Conservation (phyloP, 2,329 filamentous ascomycete genomes). For the Fusarium lateritium region DNA sequence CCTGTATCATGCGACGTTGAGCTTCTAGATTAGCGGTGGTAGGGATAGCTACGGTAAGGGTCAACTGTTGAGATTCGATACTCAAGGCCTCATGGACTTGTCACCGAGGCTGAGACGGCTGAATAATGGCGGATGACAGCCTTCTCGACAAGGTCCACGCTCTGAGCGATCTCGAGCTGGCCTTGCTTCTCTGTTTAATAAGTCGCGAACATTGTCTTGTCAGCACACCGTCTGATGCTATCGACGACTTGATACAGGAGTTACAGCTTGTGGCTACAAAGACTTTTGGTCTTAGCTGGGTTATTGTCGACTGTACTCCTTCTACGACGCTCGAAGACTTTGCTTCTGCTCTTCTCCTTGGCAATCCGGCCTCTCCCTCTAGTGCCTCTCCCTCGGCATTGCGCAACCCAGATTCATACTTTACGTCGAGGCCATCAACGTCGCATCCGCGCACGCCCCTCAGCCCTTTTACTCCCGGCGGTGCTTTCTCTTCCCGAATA, state of each 20-base stretch:
- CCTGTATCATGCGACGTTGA: constrained; percentile 43
- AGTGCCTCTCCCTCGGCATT: constrained; percentile 47
- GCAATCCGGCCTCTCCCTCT: constrained; percentile 44
- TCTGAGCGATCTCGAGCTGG: constrained; percentile 90
- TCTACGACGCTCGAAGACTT: constrained; percentile 87
- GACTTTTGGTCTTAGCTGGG: constrained; percentile 80
- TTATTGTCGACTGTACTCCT: constrained; percentile 79
- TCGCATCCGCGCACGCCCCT: constrained; percentile 45
- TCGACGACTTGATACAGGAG: constrained; percentile 81
- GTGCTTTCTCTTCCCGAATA: constrained; percentile 62
- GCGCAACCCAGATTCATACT: constrained; percentile 52
- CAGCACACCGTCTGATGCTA: constrained; percentile 73
- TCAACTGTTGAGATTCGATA: constrained; percentile 17
- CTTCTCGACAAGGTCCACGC: constrained; percentile 80
- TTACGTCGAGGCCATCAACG: constrained; percentile 46
- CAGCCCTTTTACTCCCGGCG: constrained; percentile 50
- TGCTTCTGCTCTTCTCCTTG: constrained; percentile 75
- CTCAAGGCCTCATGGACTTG: constrained; percentile 48
- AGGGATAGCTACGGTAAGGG: constrained; percentile 16
- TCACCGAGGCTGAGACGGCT: constrained; percentile 39
- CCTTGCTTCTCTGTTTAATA: constrained; percentile 84
- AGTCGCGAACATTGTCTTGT: constrained; percentile 91
- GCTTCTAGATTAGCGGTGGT: constrained; percentile 24
- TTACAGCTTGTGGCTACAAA: constrained; percentile 78
- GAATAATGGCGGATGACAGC: constrained; percentile 71